Percentiles rank a stretch among this genome's conserved stretches.
phyloP scores from a whole-genome alignment of 169 alveolate genomes.

The Plasmodium yoelii region DNA sequence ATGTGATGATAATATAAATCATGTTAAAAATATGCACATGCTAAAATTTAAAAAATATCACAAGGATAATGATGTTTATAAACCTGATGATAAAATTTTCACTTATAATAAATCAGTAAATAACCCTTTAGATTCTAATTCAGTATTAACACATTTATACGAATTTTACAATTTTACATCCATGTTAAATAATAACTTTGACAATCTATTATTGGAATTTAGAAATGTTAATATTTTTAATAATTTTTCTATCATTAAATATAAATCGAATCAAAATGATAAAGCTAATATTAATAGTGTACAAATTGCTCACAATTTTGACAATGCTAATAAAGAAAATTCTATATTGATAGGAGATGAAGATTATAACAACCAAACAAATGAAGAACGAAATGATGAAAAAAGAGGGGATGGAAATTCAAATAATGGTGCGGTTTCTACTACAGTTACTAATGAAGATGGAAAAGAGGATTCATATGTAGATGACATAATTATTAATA shows the following conservation, averaged over 20 bases:
- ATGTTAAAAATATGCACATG: constrained; percentile 30
- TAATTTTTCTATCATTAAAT: neutral
- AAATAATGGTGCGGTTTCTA: neutral
- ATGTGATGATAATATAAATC: constrained; percentile 20
- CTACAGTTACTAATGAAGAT: neutral
- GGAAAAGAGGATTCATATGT: too few relatives aligned
- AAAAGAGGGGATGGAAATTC: constrained; percentile 2
- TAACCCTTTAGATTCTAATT: constrained; percentile 67
- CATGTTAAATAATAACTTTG: constrained; percentile 41
- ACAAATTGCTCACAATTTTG: too few relatives aligned
- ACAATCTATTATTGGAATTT: constrained; percentile 42
- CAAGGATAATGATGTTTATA: constrained; percentile 10
- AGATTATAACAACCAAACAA: too few relatives aligned
- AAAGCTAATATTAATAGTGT: too few relatives aligned
- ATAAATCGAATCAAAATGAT: too few relatives aligned
- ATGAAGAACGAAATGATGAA: neutral
- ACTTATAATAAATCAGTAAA: constrained; percentile 39
- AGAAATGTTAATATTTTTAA: constrained; percentile 58
- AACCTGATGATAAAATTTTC: constrained; percentile 24
- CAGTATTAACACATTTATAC: constrained; percentile 57
- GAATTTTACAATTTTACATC: constrained; percentile 56
- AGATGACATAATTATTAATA: neutral
- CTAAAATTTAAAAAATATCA: constrained; percentile 44
- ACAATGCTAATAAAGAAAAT: too few relatives aligned
- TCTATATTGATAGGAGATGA: too few relatives aligned